Evolutionary conservation across 345 rosid genomes (phyloP).

Genomic region (Eucalyptus marginata): DNA sequence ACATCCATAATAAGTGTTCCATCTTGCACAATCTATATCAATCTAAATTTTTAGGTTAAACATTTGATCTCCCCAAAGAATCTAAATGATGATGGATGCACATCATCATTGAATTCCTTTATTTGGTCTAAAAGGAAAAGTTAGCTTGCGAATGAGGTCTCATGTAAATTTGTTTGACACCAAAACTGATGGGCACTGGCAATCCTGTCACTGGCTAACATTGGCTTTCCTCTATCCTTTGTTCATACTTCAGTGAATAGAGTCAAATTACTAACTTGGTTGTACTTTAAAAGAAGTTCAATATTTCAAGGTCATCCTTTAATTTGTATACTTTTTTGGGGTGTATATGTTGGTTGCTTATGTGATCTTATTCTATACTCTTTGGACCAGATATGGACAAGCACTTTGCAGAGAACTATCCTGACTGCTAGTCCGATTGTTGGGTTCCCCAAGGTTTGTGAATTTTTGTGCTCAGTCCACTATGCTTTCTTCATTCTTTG

Average conservation of each 20-base stretch:
- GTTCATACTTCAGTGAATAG: not conserved
- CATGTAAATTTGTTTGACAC: not conserved
- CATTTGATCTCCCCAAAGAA: not conserved
- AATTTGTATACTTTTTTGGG: not conserved
- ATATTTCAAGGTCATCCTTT: not conserved
- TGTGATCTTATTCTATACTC: not conserved
- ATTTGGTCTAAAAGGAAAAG: not conserved
- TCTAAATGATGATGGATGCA: not conserved
- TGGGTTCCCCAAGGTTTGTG: constrained; percentile 89
- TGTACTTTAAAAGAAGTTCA: not conserved
- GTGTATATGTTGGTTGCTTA: not conserved
- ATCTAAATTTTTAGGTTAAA: not conserved
- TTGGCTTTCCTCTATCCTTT: not conserved
- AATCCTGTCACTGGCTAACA: not conserved
- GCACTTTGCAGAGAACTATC: constrained; percentile 95
- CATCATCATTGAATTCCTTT: not conserved
- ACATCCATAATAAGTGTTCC: not conserved
- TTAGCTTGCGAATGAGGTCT: not conserved
- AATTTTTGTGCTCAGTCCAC: not conserved
- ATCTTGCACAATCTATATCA: not conserved
- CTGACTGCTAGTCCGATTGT: constrained; percentile 75
- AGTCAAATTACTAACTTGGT: not conserved
- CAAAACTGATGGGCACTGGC: not conserved
- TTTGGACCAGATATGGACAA: constrained; percentile 78
- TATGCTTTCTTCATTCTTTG: not conserved